Conservation (phyloP, 2,329 filamentous ascomycete genomes). For the Zasmidium citrigriseum region DNA sequence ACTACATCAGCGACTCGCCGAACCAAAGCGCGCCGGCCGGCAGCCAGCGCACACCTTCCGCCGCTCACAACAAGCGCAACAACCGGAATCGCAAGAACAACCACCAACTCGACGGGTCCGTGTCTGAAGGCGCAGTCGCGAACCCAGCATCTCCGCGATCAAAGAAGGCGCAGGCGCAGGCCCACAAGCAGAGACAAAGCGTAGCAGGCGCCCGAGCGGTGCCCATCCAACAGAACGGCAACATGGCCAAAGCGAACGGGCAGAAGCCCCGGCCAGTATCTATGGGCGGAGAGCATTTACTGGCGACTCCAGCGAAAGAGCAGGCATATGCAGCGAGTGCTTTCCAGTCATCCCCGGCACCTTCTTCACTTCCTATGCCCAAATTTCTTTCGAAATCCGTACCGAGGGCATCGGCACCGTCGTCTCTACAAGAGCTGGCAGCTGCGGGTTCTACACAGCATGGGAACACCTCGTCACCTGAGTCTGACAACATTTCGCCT, state of each 20-base stretch:
- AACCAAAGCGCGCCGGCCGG: slow-evolving; percentile 14
- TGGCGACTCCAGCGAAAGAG: slow-evolving; percentile 46
- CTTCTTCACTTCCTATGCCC: slow-evolving; percentile 85
- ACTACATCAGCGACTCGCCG: slow-evolving; percentile 17
- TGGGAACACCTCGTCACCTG: slow-evolving; percentile 50
- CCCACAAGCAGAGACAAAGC: slow-evolving; percentile 25
- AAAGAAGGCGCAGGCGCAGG: slow-evolving; percentile 11
- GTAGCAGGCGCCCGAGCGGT: slow-evolving; percentile 10
- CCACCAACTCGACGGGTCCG: slow-evolving; percentile 23
- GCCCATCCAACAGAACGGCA: slow-evolving; percentile 19
- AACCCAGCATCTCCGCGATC: slow-evolving; percentile 24
- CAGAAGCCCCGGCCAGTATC: slow-evolving; percentile 38
- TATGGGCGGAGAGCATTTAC: slow-evolving; percentile 45
- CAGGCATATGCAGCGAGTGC: slow-evolving; percentile 84
- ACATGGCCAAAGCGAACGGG: slow-evolving; percentile 21
- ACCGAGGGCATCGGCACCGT: slow-evolving; percentile 58
- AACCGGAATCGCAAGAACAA: slow-evolving; percentile 35
- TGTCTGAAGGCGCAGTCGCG: slow-evolving; percentile 29
- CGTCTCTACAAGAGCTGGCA: slow-evolving; percentile 44
- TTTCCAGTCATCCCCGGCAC: slow-evolving; percentile 91
- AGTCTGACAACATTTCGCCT: slow-evolving; percentile 44
- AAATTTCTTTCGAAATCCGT: slow-evolving; percentile 81
- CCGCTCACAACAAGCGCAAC: slow-evolving; percentile 27
- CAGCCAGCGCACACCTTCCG: slow-evolving; percentile 25
- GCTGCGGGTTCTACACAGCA: slow-evolving; percentile 49